Evolutionary conservation across 768 basidiomycete species (phyloP).

Genomic region (Leccinum broughii): DNA sequence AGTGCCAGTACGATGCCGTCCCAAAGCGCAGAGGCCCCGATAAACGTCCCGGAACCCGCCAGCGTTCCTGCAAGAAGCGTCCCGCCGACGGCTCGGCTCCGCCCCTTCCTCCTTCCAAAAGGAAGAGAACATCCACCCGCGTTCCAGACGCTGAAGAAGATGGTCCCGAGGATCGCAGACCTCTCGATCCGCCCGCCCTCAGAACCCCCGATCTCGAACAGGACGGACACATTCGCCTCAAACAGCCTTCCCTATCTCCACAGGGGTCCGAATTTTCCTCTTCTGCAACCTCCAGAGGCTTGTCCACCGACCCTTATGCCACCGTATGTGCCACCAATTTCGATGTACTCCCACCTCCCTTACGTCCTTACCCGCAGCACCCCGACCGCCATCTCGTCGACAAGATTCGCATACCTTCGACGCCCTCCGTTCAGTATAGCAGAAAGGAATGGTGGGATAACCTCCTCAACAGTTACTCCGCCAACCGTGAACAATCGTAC

Average conservation of each 20-base stretch:
- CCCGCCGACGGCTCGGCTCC: slow-evolving; percentile 55
- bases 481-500: slow-evolving; percentile 45
- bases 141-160: slow-evolving; percentile 35
- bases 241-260: slow-evolving; percentile 35
- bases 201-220: slow-evolving; percentile 30
- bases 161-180: slow-evolving; percentile 27
- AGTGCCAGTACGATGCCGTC: slow-evolving; percentile 76
- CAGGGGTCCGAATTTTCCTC: slow-evolving; percentile 34
- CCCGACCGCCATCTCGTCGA: slow-evolving; percentile 27
- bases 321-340: slow-evolving; percentile 23
- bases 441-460: slow-evolving; percentile 50
- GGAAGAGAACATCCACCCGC: slow-evolving; percentile 44
- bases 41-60: slow-evolving; percentile 81
- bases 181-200: slow-evolving; percentile 26
- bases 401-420: slow-evolving; percentile 29
- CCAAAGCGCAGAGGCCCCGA: slow-evolving; percentile 85
- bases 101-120: slow-evolving; percentile 51
- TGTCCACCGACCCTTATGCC: slow-evolving; percentile 28
- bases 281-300: slow-evolving; percentile 26
- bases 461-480: slow-evolving; percentile 44
- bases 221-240: slow-evolving; percentile 25
- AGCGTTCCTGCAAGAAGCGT: slow-evolving; percentile 83
- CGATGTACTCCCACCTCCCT: neutral
- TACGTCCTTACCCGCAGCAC: slow-evolving; percentile 23
- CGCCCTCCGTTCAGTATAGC: slow-evolving; percentile 34